Base-by-base conservation (phyloP, 106 monocot species). In the Platanthera zijinensis region DNA sequence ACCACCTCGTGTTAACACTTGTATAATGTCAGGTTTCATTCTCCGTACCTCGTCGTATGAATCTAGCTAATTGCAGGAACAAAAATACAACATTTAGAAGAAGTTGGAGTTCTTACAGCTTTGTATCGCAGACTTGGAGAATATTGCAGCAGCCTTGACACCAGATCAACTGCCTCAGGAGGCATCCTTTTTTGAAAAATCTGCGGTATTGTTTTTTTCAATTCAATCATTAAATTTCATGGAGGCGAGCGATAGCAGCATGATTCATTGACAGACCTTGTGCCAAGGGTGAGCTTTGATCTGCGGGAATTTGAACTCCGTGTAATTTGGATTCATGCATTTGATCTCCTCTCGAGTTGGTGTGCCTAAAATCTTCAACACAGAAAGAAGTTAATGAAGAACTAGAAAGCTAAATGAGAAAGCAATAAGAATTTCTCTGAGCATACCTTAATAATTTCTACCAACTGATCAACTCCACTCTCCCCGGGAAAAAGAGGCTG, bases 91-190 rank as follows among this genome's bases (percentile, higher is more conserved):
- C 14, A 56, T 5, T 28, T 22, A 0, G 7, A 21, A 2, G 15
- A 18, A 70, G 70, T 70, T 70, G n/a, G 51, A 32, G 25, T 63
- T 57, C 88, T 89, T 89, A 92, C 91, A 80, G 91, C 86, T 67
- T 88, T 92, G 78, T 84, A 88, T 1, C 88, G 86, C 82, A 92
- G 80, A 75, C 83, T 92, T 51, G 91, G 91, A 14, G 91, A 92
- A 75, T 92, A 92, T 57, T 89, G 91, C 8, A 92, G 80, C 50
- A 92, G 51, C 74, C 91, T 88, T 57, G 83, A 82, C 17, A 92
- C 86, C 51, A 92, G 84, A 75, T 92, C 91, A 80, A 88, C 86
- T 47, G 91, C 91, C 59, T 89, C 91, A 52, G 88, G 84, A 19
- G 91, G 91, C 82, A 86, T 76, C 51, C 84, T 59, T 78, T 88